These are phyloP conservation scores for Dictyostelium firmibasis DNA, from an alignment of 78 protist species.

Conservation along the genomic window DNA sequence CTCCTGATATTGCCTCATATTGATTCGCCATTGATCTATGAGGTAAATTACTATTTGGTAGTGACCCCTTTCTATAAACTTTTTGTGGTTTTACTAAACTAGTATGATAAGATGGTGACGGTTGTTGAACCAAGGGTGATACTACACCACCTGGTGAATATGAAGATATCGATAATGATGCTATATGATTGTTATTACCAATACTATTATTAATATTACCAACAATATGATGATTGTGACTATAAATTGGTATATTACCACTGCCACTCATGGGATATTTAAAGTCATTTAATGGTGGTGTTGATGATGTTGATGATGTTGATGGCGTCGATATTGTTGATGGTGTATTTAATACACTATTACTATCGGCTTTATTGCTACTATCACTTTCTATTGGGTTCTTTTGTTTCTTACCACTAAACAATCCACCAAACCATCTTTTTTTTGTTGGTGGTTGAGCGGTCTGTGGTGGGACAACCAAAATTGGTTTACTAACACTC, in stretches of 20 bases:
- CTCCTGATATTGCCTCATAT: neutral
- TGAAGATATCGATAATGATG: neutral
- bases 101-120: constrained; percentile 28
- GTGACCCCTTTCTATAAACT: neutral
- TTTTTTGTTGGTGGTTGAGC: neutral
- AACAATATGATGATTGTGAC: neutral
- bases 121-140: neutral
- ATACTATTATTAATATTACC: neutral
- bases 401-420: neutral
- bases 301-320: neutral
- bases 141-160: constrained; percentile 12
- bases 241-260: neutral
- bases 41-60: neutral
- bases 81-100: constrained; percentile 1
- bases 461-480: neutral
- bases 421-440: constrained; percentile 5
- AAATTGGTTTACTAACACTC: neutral
- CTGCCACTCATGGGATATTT: neutral
- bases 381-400: neutral
- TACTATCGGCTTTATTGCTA: neutral
- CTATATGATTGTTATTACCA: neutral
- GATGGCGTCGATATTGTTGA: neutral
- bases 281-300: neutral
- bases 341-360: neutral
- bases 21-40: neutral